These are phyloP conservation scores for Tubosaeta sp. DNA, from an alignment of 768 basidiomycete genomes.

Conservation along the genomic window DNA sequence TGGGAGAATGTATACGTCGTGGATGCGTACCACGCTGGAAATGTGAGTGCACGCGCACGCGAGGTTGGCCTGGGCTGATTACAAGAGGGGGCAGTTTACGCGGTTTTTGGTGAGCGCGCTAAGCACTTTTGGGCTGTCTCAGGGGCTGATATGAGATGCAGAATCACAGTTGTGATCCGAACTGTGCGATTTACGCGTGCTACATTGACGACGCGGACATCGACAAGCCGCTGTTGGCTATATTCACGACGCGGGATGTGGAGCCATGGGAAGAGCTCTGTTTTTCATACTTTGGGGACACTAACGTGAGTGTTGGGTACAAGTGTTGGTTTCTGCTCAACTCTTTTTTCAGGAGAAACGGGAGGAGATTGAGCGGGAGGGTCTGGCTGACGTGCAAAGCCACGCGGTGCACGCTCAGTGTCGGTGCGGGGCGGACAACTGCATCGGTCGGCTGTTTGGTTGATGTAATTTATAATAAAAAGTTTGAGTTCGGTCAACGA, in stretches of 20 bases:
- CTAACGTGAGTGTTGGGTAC: conserved; percentile 29
- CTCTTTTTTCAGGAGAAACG: conserved; percentile 18
- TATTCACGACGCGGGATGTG: conserved; percentile 67
- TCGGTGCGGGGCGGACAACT: conserved; percentile 49
- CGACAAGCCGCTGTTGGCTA: conserved; percentile 60
- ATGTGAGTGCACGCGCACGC: conserved; percentile 46
- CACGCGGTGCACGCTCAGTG: conserved; percentile 48
- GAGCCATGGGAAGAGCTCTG: conserved; percentile 66
- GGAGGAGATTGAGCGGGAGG: conserved; percentile 11
- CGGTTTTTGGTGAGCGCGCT: conserved; percentile 79
- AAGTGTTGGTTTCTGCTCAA: background rate
- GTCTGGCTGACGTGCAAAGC: conserved; percentile 11
- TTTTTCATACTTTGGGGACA: conserved; percentile 70
- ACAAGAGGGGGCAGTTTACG: conserved; percentile 64
- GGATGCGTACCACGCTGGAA: conserved; percentile 86
- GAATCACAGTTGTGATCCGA: conserved; percentile 94
- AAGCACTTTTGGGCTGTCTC: background rate
- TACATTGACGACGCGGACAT: conserved; percentile 77
- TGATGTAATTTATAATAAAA: conserved; percentile 8
- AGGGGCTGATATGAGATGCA: conserved; percentile 25
- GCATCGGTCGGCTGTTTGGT: conserved; percentile 38
- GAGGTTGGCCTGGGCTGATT: conserved; percentile 1
- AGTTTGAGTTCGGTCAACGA: background rate
- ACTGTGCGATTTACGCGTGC: conserved; percentile 64
- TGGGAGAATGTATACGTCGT: conserved; percentile 49